phyloP scores from a whole-genome alignment of 345 rosid species.

The Corchorus capsularis region DNA sequence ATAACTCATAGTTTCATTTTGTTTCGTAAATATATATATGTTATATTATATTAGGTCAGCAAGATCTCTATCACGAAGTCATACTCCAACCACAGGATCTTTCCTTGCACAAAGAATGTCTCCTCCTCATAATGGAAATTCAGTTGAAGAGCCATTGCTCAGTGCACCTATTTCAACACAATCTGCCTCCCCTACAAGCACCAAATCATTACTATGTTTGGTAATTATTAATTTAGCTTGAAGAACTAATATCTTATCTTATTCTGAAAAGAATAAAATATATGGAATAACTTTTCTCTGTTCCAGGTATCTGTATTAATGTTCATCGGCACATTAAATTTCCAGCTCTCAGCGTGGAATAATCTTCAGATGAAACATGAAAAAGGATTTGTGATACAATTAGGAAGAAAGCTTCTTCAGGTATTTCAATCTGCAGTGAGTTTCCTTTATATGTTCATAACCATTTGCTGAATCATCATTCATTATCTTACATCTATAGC shows the following conservation, averaged over 20 bases:
- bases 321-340: conserved; percentile 56
- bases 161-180: conserved; percentile 34
- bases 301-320: conserved; percentile 55
- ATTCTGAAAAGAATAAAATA: conserved; percentile 13
- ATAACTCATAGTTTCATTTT: not conserved
- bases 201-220: conserved; percentile 66
- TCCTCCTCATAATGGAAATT: conserved; percentile 32
- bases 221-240: conserved; percentile 34
- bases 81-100: conserved; percentile 67
- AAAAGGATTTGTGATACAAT: conserved; percentile 46
- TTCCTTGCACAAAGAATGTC: conserved; percentile 53
- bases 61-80: conserved; percentile 76
- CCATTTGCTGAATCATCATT: not conserved
- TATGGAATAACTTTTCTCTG: not conserved
- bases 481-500: not conserved
- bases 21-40: not conserved
- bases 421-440: conserved; percentile 35
- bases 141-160: conserved; percentile 73
- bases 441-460: conserved; percentile 9
- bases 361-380: conserved; percentile 28
- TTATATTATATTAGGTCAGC: conserved; percentile 59
- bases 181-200: conserved; percentile 45
- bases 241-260: conserved; percentile 3
- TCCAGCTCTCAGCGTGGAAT: conserved; percentile 30
- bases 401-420: conserved; percentile 72